Percentiles rank a stretch among this genome's conserved stretches.
Conservation (phyloP, 495 filamentous ascomycete genomes). For the Durotheca rogersii region DNA sequence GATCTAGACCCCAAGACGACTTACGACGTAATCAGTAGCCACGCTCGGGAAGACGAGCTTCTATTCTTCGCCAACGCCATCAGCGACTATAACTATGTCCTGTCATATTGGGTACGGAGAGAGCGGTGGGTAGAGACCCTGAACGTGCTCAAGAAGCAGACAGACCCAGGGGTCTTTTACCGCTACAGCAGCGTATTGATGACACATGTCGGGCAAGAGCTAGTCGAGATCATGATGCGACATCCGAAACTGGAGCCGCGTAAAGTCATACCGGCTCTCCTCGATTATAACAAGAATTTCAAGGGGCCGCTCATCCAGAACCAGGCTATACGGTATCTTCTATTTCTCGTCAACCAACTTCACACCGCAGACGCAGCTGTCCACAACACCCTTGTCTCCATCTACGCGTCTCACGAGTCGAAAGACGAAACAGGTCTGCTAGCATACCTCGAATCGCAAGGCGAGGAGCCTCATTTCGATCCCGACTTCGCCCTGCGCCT, state of each 20-base stretch:
- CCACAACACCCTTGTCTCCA: slow-evolving; percentile 95
- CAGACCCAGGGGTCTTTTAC: slow-evolving; percentile 89
- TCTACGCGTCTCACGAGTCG: slow-evolving; percentile 85
- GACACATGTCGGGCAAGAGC: slow-evolving; percentile 76
- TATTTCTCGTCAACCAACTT: slow-evolving; percentile 87
- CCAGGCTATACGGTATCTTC: slow-evolving; percentile 91
- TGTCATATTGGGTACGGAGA: slow-evolving; percentile 95
- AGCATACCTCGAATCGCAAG: slow-evolving; percentile 78
- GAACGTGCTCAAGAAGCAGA: slow-evolving; percentile 85
- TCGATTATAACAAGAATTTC: slow-evolving; percentile 85
- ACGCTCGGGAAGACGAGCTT: slow-evolving; percentile 89
- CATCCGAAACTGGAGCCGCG: slow-evolving; percentile 85
- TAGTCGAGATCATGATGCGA: slow-evolving; percentile 92
- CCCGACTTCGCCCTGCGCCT: slow-evolving; percentile 95
- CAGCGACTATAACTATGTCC: slow-evolving; percentile 90
- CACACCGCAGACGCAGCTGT: slow-evolving; percentile 83
- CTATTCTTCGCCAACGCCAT: slow-evolving; percentile 84
- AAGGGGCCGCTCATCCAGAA: slow-evolving; percentile 67
- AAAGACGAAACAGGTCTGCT: slow-evolving; percentile 81
- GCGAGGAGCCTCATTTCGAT: slow-evolving; percentile 73
- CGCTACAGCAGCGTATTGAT: slow-evolving; percentile 95
- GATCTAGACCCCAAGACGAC: slow-evolving; percentile 89
- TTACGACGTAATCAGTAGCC: slow-evolving; percentile 94
- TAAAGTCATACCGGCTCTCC: slow-evolving; percentile 84
- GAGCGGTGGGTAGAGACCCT: slow-evolving; percentile 92